Percentiles rank a stretch among this genome's conserved stretches.
These are phyloP conservation scores for Rugosomyces carneus DNA, from an alignment of 1,284 basidiomycete species.

Conservation along the genomic window DNA sequence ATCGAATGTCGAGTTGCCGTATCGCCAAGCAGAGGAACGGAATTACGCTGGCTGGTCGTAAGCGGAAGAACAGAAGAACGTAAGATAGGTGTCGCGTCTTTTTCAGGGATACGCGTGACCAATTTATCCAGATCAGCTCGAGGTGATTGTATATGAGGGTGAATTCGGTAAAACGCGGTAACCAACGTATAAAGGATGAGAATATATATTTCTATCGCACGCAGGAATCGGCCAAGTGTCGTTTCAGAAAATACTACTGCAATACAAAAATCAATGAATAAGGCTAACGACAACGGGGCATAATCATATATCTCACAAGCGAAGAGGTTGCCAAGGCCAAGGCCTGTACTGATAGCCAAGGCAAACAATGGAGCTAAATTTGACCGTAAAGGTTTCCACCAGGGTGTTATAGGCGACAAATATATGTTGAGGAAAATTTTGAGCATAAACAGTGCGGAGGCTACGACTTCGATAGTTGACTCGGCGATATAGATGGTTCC, in stretches of 20 bases:
- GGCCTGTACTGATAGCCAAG: conserved; percentile 44
- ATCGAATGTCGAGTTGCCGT: conserved; percentile 2
- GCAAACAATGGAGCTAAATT: conserved; percentile 49
- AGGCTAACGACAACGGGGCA: too few species aligned
- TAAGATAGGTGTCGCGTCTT: not conserved
- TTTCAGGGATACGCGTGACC: conserved; percentile 7
- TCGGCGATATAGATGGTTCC: conserved; percentile 53
- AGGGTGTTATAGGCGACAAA: conserved; percentile 33
- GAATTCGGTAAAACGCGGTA: conserved; percentile 38
- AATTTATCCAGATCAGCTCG: not conserved
- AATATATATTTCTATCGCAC: conserved; percentile 60
- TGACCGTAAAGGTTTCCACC: conserved; percentile 40
- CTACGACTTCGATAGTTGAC: conserved; percentile 48
- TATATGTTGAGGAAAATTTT: conserved; percentile 58
- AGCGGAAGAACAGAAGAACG: not conserved
- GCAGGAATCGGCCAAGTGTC: conserved; percentile 62
- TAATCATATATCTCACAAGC: too few species aligned
- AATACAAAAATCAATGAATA: conserved; percentile 2
- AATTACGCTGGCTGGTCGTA: not conserved
- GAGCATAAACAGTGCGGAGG: conserved; percentile 53
- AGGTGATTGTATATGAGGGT: conserved; percentile 5
- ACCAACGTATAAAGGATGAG: conserved; percentile 54
- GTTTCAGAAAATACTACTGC: conserved; percentile 66
- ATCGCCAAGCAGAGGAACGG: not conserved
- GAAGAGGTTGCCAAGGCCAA: conserved; percentile 54